These are phyloP conservation scores for Microthlaspi erraticum DNA, from an alignment of 345 rosid species.

Conservation along the genomic window DNA sequence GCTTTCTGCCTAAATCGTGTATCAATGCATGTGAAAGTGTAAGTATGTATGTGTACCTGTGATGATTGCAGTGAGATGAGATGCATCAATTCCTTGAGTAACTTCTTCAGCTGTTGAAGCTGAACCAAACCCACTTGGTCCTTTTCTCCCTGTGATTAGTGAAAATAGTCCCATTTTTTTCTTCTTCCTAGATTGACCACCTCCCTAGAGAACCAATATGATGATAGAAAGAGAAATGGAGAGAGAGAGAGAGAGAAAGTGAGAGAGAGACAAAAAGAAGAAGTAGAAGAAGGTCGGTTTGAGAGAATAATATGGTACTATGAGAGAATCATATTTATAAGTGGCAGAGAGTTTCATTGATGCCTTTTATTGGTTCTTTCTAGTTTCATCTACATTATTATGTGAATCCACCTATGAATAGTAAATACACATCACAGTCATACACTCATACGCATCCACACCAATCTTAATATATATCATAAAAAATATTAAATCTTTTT, in stretches of 20 bases:
- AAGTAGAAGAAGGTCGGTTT: neutral
- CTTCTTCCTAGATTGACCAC: neutral
- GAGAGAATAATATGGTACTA: constrained; percentile 25
- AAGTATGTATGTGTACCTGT: constrained; percentile 55
- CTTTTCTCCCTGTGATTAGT: constrained; percentile 72
- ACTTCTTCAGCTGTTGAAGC: constrained; percentile 85
- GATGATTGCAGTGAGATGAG: constrained; percentile 70
- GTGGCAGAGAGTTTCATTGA: constrained; percentile 19
- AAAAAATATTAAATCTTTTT: neutral
- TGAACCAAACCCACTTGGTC: constrained; percentile 94
- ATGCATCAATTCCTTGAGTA: constrained; percentile 75
- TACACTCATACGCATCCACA: constrained; percentile 5
- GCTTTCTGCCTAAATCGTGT: no score
- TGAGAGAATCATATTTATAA: constrained; percentile 37
- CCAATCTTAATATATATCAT: neutral
- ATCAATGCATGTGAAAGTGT: no score
- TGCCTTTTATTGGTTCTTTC: constrained; percentile 18
- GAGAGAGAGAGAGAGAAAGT: neutral
- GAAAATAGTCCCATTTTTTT: constrained; percentile 56
- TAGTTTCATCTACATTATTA: constrained; percentile 28
- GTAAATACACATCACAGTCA: neutral
- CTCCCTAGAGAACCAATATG: constrained; percentile 1
- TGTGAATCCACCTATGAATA: constrained; percentile 28
- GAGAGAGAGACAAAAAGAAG: neutral
- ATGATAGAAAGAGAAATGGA: neutral